Base-by-base conservation (phyloP, 371 early-diverging fungal species). In the Zancudomyces culisetae region DNA sequence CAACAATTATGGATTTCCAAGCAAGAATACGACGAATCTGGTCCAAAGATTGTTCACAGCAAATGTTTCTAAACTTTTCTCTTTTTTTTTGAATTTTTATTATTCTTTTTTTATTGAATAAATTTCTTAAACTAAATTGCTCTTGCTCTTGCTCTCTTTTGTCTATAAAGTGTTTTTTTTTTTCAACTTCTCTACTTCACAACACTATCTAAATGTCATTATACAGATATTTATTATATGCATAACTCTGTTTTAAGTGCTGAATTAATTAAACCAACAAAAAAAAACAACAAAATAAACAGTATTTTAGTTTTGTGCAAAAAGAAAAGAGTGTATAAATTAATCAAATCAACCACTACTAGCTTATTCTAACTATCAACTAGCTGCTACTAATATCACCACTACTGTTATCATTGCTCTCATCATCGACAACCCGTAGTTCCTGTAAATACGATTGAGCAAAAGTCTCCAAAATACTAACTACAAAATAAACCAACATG, bases 1-100 rank as follows among this genome's bases (percentile, higher is more conserved):
- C 96, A 94, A 72, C 82, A 85, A 68, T 87, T 92, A 91, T 96
- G 95, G 95, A 85, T 92, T 72, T 83, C 85, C 53, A 90, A 80
- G 72, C 78, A 77, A 74, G 98, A 97, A 74, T 98, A 98, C 79
- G 92, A 95, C 76, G 98, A 92, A 73, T 80, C 81, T 63, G 94
- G 94, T 61, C 93, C 95, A 49, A 83, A 90, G 52, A 94, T 96
- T 67, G 97, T 96, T 60, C 97, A 96, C 78, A 83, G 94, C 77
- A 95, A 92, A 80, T 92, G 95, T 77, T 91, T 90, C 86, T 94
- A 89, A 83, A 62, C 28, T 52, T 29, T 51, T 52, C 19, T 45
- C 12, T 45, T 20, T 45, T 8, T 19, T 45, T 45, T 26, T 26
- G 20, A 20, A 45, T 45, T 22, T 10, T 22, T 10, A 6, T 45